Evolutionary conservation across 352 stramenopile species (phyloP).

Genomic region (Globisporangium solare): DNA sequence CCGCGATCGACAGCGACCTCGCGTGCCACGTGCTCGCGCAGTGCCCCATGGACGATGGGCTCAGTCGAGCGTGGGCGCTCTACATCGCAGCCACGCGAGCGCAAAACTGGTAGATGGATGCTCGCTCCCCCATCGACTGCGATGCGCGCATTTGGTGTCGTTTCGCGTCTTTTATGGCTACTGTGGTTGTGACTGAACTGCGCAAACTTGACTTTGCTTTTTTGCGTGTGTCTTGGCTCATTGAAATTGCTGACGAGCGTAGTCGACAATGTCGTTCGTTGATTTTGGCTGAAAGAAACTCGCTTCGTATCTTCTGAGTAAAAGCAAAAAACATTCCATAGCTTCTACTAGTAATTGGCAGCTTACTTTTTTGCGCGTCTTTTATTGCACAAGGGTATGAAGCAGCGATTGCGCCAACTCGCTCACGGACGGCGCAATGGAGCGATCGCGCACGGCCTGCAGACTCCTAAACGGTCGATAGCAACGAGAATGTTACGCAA

Average conservation of each 20-base stretch:
- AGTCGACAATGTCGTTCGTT: not conserved
- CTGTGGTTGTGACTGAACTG: too few species aligned
- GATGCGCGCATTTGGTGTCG: not conserved
- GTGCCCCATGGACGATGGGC: constrained; percentile 65
- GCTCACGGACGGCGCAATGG: constrained; percentile 21
- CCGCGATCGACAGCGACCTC: constrained; percentile 27
- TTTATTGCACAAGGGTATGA: constrained; percentile 17
- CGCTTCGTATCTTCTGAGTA: not conserved
- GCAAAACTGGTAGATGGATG: not conserved
- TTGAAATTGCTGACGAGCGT: not conserved
- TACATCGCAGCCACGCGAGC: constrained; percentile 41
- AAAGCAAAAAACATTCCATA: not conserved
- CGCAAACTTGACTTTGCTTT: too few species aligned
- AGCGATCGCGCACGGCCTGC: constrained; percentile 25
- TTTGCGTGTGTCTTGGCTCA: not conserved
- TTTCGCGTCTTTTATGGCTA: not conserved
- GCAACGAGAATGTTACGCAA: not conserved
- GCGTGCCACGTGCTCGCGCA: constrained; percentile 32
- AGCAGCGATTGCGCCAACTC: constrained; percentile 54
- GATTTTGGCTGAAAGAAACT: not conserved
- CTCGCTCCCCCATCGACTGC: not conserved
- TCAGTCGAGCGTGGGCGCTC: constrained; percentile 61
- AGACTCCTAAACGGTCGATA: constrained; percentile 29
- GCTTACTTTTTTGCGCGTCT: not conserved
- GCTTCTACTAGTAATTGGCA: too few species aligned